Conservation (phyloP, 2,329 filamentous ascomycete genomes). For the Cladosporium colombiae region DNA sequence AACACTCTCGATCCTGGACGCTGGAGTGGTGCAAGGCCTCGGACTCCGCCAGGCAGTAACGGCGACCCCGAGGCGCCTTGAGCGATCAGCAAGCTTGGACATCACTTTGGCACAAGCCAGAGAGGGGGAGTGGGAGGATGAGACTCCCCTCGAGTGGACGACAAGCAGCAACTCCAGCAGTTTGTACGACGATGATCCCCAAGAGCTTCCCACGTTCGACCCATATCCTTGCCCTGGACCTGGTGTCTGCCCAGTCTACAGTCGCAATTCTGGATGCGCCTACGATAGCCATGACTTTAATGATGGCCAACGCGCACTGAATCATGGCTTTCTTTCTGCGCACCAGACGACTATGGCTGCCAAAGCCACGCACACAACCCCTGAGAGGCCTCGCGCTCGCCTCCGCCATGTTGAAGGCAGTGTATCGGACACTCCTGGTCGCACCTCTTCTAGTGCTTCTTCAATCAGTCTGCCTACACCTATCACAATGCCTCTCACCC, state of each 20-base stretch:
- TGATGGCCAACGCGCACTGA: constrained; percentile 32
- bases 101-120: constrained; percentile 31
- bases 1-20: constrained; percentile 40
- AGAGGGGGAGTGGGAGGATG: constrained; percentile 26
- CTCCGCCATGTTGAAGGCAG: constrained; percentile 24
- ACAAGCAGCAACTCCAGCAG: constrained; percentile 25
- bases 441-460: constrained; percentile 33
- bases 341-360: too few species aligned
- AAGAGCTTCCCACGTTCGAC: constrained; percentile 21
- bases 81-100: constrained; percentile 26
- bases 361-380: constrained; percentile 1
- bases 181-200: constrained; percentile 24
- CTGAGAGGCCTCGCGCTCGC: constrained; percentile 14
- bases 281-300: constrained; percentile 33
- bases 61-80: constrained; percentile 9
- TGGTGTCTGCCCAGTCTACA: constrained; percentile 31
- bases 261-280: constrained; percentile 32
- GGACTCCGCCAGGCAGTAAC: constrained; percentile 30
- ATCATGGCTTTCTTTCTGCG: constrained; percentile 29
- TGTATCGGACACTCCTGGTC: constrained; percentile 28
- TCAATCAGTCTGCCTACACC: constrained; percentile 36
- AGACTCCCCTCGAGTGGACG: constrained; percentile 32
- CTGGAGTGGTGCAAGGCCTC: constrained; percentile 39
- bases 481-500: constrained; percentile 24
- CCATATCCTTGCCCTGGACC: constrained; percentile 33